Conservation (phyloP, 371 early-diverging fungal genomes). For the Circinella minor region DNA sequence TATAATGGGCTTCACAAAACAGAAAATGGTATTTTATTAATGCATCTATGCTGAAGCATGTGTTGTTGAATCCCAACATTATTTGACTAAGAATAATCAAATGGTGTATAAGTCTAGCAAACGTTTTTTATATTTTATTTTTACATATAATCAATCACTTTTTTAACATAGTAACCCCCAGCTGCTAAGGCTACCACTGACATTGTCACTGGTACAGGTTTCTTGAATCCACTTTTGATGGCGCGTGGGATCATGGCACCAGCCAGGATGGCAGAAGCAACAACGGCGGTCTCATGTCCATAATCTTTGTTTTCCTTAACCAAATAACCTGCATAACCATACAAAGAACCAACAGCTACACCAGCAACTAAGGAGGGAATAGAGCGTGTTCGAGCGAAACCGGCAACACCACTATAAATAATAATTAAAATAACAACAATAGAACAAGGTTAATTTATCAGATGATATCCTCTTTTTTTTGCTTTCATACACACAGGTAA, state of each 20-base stretch:
- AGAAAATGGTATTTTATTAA: no score
- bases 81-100: no score
- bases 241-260: constrained; percentile 69
- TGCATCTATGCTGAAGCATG: no score
- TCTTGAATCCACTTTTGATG: constrained; percentile 41
- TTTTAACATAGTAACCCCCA: constrained; percentile 54
- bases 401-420: constrained; percentile 57
- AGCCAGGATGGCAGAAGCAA: constrained; percentile 58
- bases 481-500: neutral
- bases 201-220: constrained; percentile 52
- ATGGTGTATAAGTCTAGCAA: neutral
- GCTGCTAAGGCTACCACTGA: constrained; percentile 42
- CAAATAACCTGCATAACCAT: constrained; percentile 63
- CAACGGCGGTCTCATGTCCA: constrained; percentile 69
- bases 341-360: constrained; percentile 63
- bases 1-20: no score
- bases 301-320: constrained; percentile 67
- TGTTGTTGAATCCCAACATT: no score
- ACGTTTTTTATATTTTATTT: neutral
- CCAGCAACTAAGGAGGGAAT: constrained; percentile 70
- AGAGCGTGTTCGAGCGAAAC: constrained; percentile 62
- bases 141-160: constrained; percentile 47
- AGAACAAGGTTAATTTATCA: constrained; percentile 39
- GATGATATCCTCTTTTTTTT: constrained; percentile 29
- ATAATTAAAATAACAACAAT: constrained; percentile 33